These are phyloP conservation scores for Candida golubevii DNA, from an alignment of 805 yeast species.

Conservation along the genomic window DNA sequence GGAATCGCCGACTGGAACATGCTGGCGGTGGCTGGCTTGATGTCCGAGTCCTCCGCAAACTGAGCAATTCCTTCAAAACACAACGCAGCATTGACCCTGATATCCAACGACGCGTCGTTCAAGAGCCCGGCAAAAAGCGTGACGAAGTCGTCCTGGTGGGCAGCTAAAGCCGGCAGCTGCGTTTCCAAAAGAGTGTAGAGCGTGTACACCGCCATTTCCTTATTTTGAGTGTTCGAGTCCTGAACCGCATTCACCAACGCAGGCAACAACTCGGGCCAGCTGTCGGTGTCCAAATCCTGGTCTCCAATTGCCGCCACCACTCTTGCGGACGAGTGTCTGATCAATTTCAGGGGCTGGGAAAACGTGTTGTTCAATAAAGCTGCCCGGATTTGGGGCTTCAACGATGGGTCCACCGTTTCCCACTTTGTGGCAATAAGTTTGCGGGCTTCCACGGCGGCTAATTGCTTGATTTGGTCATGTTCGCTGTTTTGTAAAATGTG, in stretches of 20 bases:
- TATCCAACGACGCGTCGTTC: constrained; percentile 57
- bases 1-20: constrained; percentile 70
- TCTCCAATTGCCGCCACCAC: constrained; percentile 84
- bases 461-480: constrained; percentile 72
- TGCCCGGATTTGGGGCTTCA: constrained; percentile 59
- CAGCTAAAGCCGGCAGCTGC: constrained; percentile 52
- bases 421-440: constrained; percentile 74
- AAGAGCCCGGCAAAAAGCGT: constrained; percentile 66
- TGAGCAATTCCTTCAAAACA: constrained; percentile 72
- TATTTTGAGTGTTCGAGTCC: constrained; percentile 40
- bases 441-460: constrained; percentile 96
- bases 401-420: constrained; percentile 47
- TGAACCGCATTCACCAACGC: constrained; percentile 59
- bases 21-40: constrained; percentile 41
- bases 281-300: constrained; percentile 55
- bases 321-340: constrained; percentile 87
- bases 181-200: constrained; percentile 75
- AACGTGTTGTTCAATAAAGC: constrained; percentile 69
- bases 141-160: constrained; percentile 63
- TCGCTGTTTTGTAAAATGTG: constrained; percentile 71
- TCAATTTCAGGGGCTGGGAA: constrained; percentile 56
- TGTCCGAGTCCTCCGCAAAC: constrained; percentile 57
- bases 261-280: constrained; percentile 78
- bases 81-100: constrained; percentile 77
- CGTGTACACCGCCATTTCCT: constrained; percentile 82